A percentile compares a stretch with the other conserved stretches of the same genome.
These are phyloP conservation scores for Talaromyces sp. DNA, from an alignment of 2,329 filamentous ascomycete species.

Conservation along the genomic window DNA sequence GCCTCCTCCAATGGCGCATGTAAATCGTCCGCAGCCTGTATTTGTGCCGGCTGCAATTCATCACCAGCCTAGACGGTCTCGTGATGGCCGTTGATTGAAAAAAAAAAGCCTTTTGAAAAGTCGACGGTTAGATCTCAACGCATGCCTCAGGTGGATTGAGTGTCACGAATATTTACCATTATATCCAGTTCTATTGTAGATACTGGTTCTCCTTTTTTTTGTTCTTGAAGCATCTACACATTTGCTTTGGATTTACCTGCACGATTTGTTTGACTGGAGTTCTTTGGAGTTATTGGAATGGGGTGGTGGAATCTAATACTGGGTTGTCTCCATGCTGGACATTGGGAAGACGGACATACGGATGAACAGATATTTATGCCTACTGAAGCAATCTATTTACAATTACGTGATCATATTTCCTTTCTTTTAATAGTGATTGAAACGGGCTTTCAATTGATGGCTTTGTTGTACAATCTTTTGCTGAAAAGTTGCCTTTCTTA, in stretches of 20 bases:
- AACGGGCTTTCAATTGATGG: too few species aligned
- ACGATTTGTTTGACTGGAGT: background rate
- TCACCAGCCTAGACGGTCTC: background rate
- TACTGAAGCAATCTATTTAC: background rate
- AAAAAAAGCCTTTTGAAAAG: background rate
- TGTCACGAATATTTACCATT: background rate
- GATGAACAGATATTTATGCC: background rate
- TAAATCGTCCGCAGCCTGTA: background rate
- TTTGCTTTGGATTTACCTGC: background rate
- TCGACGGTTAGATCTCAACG: background rate
- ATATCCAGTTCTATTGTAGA: background rate
- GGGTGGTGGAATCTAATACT: background rate
- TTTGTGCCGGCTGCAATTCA: background rate
- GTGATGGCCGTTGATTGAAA: background rate
- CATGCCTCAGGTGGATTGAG: background rate
- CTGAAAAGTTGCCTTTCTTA: background rate
- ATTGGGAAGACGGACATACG: background rate
- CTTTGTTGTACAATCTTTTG: too few species aligned
- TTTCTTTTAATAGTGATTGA: background rate
- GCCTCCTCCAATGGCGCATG: slow-evolving; percentile 23
- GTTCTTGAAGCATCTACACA: background rate
- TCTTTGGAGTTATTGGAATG: background rate
- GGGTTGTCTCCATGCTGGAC: background rate
- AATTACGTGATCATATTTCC: background rate
- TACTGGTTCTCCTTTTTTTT: background rate